Evolutionary conservation across 441 rosid species (phyloP).

Genomic region (Populus hybrid): DNA sequence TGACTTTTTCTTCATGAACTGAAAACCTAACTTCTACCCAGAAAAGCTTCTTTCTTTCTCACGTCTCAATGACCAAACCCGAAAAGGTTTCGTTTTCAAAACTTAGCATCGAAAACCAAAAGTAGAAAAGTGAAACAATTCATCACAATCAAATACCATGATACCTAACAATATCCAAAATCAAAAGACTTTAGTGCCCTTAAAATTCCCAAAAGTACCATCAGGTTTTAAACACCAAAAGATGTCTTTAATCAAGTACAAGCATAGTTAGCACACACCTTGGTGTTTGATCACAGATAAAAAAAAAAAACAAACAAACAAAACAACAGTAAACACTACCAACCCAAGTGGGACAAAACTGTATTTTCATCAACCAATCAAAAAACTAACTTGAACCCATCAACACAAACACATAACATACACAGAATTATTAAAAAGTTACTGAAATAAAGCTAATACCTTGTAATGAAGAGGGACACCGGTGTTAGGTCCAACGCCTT

Average conservation of each 20-base stretch:
- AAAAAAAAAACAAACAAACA: not conserved
- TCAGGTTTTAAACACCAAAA: not conserved
- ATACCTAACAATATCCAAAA: not conserved
- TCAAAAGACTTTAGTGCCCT: slow-evolving; percentile 10
- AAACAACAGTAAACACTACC: not conserved
- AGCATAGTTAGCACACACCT: not conserved
- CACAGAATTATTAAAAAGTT: not conserved
- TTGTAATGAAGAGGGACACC: slow-evolving; percentile 83
- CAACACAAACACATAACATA: not conserved
- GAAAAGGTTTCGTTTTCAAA: not conserved
- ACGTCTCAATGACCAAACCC: not conserved
- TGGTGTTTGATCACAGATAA: not conserved
- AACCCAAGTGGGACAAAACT: not conserved
- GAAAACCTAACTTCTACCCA: not conserved
- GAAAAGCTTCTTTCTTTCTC: not conserved
- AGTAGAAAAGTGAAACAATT: not conserved
- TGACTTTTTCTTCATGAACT: not conserved
- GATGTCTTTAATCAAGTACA: not conserved
- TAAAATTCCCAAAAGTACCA: not conserved
- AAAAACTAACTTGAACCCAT: not conserved
- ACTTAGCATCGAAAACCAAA: not conserved
- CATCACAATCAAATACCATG: not conserved
- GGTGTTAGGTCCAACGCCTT: slow-evolving; percentile 80
- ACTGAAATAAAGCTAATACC: slow-evolving; percentile 32
- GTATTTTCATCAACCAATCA: not conserved